phyloP scores from a whole-genome alignment of 164 flowering plant genomes.

The Vitis rotundifolia region DNA sequence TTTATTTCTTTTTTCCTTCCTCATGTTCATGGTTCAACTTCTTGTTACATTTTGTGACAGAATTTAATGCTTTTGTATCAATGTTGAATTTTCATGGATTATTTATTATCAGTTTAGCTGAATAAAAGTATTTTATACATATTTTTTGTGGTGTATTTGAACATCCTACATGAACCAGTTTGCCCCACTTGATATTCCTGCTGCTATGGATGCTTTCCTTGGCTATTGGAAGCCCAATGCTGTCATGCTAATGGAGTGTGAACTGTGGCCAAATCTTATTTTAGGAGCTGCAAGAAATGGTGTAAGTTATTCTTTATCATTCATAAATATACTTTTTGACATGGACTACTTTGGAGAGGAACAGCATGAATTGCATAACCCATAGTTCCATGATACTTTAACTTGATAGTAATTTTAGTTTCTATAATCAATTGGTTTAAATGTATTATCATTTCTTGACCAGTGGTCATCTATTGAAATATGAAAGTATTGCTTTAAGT shows the following conservation, averaged over 20 bases:
- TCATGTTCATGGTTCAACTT: too few relatives aligned
- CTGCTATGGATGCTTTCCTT: slow-evolving; percentile 70
- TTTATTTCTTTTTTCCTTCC: too few relatives aligned
- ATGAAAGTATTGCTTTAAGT: neutral
- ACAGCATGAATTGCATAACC: too few relatives aligned
- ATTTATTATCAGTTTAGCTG: neutral
- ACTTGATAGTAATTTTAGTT: too few relatives aligned
- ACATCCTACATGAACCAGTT: slow-evolving; percentile 44
- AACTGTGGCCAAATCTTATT: slow-evolving; percentile 96
- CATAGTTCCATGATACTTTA: too few relatives aligned
- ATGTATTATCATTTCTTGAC: neutral
- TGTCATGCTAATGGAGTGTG: slow-evolving; percentile 76
- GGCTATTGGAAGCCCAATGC: slow-evolving; percentile 85
- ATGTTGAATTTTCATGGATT: neutral
- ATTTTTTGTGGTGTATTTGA: neutral
- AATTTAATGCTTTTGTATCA: too few relatives aligned
- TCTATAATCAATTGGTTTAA: neutral
- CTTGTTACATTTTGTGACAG: too few relatives aligned
- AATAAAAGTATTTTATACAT: neutral
- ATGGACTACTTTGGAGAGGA: neutral
- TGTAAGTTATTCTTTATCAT: slow-evolving; percentile 45
- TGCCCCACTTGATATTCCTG: slow-evolving; percentile 84
- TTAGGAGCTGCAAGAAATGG: slow-evolving; percentile 69
- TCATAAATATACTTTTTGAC: neutral
- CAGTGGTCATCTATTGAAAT: neutral